These are phyloP conservation scores for Neonectria punicea DNA, from an alignment of 2,329 filamentous ascomycete species.

Conservation along the genomic window DNA sequence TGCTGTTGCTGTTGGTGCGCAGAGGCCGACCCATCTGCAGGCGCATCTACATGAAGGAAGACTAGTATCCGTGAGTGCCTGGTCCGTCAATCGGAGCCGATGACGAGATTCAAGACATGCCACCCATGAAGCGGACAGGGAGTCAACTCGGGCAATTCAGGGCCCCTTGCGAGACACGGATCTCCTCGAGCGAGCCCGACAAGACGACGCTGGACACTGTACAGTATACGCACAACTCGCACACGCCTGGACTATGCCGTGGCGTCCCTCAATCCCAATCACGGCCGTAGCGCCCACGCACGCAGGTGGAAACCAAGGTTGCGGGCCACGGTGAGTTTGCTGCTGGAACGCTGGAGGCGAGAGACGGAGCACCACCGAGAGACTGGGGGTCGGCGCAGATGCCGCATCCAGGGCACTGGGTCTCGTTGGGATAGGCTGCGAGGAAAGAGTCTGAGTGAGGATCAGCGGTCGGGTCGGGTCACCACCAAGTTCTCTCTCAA, in stretches of 20 bases:
- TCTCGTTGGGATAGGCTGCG: slow-evolving; percentile 24
- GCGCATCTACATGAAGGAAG: slow-evolving; percentile 2
- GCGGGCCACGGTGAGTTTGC: slow-evolving; percentile 5
- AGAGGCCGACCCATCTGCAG: slow-evolving; percentile 7
- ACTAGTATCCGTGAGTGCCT: background rate
- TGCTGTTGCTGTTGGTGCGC: slow-evolving; percentile 8
- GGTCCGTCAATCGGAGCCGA: slow-evolving; percentile 9
- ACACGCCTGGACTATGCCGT: slow-evolving; percentile 3
- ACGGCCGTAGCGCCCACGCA: slow-evolving; percentile 8
- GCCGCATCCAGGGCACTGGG: slow-evolving; percentile 36
- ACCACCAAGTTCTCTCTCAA: background rate
- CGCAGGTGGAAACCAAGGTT: slow-evolving; percentile 5
- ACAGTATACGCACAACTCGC: background rate
- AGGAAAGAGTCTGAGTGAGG: background rate
- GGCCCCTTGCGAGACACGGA: slow-evolving; percentile 1
- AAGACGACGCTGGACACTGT: background rate
- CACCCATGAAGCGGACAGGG: background rate
- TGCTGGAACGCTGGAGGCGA: slow-evolving; percentile 16
- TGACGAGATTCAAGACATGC: slow-evolving; percentile 17
- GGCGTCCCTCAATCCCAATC: slow-evolving; percentile 6
- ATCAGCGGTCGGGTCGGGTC: slow-evolving; percentile 9
- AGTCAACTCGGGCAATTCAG: background rate
- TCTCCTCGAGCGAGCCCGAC: background rate
- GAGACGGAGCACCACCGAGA: background rate
- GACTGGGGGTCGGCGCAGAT: slow-evolving; percentile 26